A percentile compares a stretch with the other conserved stretches of the same genome.
phyloP scores from a whole-genome alignment of 345 rosid genomes.

The Hibiscus syriacus region DNA sequence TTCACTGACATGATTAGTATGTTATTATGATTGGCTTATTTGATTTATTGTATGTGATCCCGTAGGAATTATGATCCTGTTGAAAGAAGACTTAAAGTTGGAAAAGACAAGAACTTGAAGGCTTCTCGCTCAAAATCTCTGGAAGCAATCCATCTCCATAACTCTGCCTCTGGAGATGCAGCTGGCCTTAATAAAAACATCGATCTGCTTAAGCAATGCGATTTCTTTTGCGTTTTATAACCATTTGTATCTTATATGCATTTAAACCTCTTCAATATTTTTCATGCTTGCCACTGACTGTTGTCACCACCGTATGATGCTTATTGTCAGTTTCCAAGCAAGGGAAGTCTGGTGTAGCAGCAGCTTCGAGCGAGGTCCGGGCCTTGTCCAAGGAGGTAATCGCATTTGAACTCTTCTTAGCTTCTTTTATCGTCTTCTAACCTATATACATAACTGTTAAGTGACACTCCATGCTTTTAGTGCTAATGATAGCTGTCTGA shows the following conservation, averaged over 20 bases:
- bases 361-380: conserved; percentile 42
- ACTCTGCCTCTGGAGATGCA: conserved; percentile 28
- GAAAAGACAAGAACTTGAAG: conserved; percentile 49
- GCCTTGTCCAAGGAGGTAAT: conserved; percentile 81
- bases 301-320: neutral
- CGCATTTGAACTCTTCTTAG: neutral
- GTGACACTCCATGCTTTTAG: conserved; percentile 1
- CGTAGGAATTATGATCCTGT: conserved; percentile 84
- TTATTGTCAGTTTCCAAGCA: conserved; percentile 48
- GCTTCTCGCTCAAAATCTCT: conserved; percentile 61
- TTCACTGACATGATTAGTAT: neutral
- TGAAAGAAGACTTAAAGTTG: conserved; percentile 58
- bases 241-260: neutral
- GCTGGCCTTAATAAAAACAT: conserved; percentile 24
- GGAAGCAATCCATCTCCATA: conserved; percentile 56
- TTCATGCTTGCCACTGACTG: neutral
- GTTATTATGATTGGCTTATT: neutral
- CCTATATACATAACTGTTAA: neutral
- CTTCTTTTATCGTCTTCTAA: neutral
- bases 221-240: neutral
- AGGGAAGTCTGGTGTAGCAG: conserved; percentile 30
- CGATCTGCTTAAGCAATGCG: conserved; percentile 23
- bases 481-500: neutral
- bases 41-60: neutral
- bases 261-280: neutral